These are phyloP conservation scores for Talaromyces sp. DNA, from an alignment of 2,329 filamentous ascomycete species.

Conservation along the genomic window DNA sequence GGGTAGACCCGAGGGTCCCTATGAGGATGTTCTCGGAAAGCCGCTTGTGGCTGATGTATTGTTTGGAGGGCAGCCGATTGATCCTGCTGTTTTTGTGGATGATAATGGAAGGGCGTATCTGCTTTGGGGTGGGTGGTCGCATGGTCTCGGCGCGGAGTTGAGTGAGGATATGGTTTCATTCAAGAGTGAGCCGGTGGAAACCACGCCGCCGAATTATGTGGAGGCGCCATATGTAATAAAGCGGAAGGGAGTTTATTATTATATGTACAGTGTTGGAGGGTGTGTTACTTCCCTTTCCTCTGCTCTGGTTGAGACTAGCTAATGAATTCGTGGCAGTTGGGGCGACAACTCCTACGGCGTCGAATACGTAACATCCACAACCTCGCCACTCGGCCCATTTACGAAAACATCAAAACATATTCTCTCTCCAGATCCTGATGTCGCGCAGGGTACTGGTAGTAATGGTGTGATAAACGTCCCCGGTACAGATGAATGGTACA, in stretches of 20 bases:
- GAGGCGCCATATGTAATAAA: slow-evolving; percentile 47
- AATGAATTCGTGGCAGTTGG: slow-evolving; percentile 33
- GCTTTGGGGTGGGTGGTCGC: slow-evolving; percentile 45
- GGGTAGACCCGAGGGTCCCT: slow-evolving; percentile 37
- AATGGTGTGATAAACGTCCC: slow-evolving; percentile 41
- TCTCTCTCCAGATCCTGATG: slow-evolving; percentile 26
- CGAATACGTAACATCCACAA: slow-evolving; percentile 40
- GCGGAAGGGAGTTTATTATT: slow-evolving; percentile 42
- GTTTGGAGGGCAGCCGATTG: slow-evolving; percentile 49
- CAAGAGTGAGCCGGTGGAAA: slow-evolving; percentile 44
- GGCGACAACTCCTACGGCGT: slow-evolving; percentile 46
- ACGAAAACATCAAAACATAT: slow-evolving; percentile 28
- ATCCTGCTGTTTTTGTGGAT: slow-evolving; percentile 46
- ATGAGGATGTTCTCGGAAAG: slow-evolving; percentile 40
- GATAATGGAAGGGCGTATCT: slow-evolving; percentile 42
- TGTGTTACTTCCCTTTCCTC: slow-evolving; percentile 19
- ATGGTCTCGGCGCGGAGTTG: slow-evolving; percentile 44
- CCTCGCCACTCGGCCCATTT: slow-evolving; percentile 44
- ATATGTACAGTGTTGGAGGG: slow-evolving; percentile 46
- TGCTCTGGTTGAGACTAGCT: neutral
- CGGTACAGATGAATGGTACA: slow-evolving; percentile 43
- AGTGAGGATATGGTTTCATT: slow-evolving; percentile 46
- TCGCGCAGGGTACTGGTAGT: slow-evolving; percentile 40
- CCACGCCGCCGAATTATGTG: slow-evolving; percentile 47
- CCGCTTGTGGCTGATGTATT: slow-evolving; percentile 45